Evolutionary conservation across 176 grass and related monocot species (phyloP), one percentile per base, ranked within the genome.

Genomic region (Juncus effusus): DNA sequence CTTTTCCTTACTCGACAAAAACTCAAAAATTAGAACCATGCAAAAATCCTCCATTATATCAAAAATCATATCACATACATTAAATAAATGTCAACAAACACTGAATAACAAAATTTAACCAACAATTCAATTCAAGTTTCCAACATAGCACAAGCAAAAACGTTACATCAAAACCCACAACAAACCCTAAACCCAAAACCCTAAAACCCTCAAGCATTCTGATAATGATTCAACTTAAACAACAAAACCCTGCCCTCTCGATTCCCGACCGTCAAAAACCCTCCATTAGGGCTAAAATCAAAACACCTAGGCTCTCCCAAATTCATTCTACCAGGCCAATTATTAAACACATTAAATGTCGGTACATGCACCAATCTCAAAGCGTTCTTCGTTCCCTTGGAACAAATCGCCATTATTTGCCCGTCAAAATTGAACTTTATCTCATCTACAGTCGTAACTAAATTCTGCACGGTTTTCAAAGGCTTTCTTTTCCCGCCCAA

Each of bases 151-250:
- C 54, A 57, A 4, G 5, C 54, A 13, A 57, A 13, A 16, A 57
- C 4, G 11, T 11, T 5, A 57, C 54, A 57, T 4, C 54, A 13
- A 13, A 13, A 13, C 14, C 54, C 54, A 4, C 5, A 13, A 5
- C 54, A 13, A 4, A 4, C 37, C 36, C 19, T 28, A 28, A 28
- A 28, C 19, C 19, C 19, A 28, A 28, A 28, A 28, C 1, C 19
- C 19, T 28, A 28, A 28, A 28, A 28, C 38, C 58, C 16, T 36
- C 37, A 36, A 36, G 82, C 82, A 56, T 81, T 88, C 56, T 82
- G 75, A 56, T 92, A 86, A 76, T 92, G 85, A 66, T 92, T 87
- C 59, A 92, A 75, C 67, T 92, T 97, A 71, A 86, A 97, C 3
- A 97, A 40, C 56, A 97, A 16, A 42, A 97, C 88, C 38, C 72